phyloP scores from a whole-genome alignment of 305 asterid species.

The Ajuga reptans region DNA sequence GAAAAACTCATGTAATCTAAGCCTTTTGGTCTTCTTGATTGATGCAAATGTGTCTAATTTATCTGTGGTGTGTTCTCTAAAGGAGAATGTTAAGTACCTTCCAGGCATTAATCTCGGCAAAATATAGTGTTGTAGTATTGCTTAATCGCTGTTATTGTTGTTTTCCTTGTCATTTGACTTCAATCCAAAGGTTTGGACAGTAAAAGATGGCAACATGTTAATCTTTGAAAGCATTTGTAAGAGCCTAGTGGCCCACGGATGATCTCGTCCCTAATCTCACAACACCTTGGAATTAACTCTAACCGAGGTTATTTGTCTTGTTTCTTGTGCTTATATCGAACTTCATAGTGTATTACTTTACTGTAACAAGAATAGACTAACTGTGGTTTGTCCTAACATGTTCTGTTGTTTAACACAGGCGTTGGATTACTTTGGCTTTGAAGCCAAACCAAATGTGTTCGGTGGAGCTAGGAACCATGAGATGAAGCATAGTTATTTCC shows the following conservation, averaged over 20 bases:
- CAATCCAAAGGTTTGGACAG: slow-evolving; percentile 33
- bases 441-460: not conserved
- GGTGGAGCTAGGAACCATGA: too few species aligned
- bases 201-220: slow-evolving; percentile 67
- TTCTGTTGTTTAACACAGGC: not conserved
- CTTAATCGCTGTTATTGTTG: not conserved
- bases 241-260: slow-evolving; percentile 59
- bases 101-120: slow-evolving; percentile 75
- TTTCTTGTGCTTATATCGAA: slow-evolving; percentile 16
- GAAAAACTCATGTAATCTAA: too few species aligned
- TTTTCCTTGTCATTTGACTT: not conserved
- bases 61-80: too few species aligned
- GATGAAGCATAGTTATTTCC: not conserved
- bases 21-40: too few species aligned
- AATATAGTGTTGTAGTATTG: not conserved
- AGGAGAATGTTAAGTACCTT: slow-evolving; percentile 85
- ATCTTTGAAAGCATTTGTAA: slow-evolving; percentile 81
- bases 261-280: slow-evolving; percentile 70
- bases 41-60: too few species aligned
- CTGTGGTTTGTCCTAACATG: slow-evolving; percentile 21
- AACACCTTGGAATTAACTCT: slow-evolving; percentile 54
- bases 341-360: not conserved
- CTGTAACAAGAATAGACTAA: not conserved
- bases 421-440: not conserved
- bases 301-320: slow-evolving; percentile 48